phyloP scores from a whole-genome alignment of 352 stramenopile species.

The Pythium aquatile region DNA sequence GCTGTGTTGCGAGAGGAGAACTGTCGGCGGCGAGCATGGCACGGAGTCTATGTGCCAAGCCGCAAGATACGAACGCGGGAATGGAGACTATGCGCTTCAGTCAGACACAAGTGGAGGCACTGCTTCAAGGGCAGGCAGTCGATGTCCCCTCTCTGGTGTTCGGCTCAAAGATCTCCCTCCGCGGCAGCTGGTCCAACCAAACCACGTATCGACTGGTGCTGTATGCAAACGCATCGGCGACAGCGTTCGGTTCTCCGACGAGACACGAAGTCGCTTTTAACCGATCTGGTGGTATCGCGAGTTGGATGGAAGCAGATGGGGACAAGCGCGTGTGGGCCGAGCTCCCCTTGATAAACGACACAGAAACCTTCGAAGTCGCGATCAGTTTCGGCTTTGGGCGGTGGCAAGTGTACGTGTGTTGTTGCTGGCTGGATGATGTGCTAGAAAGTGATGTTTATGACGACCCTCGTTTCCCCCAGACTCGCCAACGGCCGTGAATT shows the following conservation, averaged over 20 bases:
- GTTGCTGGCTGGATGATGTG: not conserved
- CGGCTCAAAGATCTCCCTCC: constrained; percentile 14
- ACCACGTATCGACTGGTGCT: constrained; percentile 5
- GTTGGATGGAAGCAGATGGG: not conserved
- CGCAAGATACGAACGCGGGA: constrained; percentile 3
- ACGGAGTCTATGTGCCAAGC: constrained; percentile 14
- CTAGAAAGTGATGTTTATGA: not conserved
- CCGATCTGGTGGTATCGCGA: constrained; percentile 10
- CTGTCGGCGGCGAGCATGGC: not conserved
- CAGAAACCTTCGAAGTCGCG: constrained; percentile 1
- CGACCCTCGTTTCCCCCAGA: constrained; percentile 4
- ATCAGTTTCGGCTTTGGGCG: constrained; percentile 7
- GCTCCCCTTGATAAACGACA: not conserved
- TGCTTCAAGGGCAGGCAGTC: constrained; percentile 6
- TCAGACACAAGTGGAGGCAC: constrained; percentile 5
- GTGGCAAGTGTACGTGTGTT: constrained; percentile 14
- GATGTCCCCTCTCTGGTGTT: constrained; percentile 11
- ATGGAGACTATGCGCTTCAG: constrained; percentile 9
- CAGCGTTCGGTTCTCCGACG: not conserved
- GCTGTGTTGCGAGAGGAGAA: constrained; percentile 17
- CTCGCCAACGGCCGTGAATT: constrained; percentile 9
- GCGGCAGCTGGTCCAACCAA: constrained; percentile 17
- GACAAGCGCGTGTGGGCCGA: not conserved
- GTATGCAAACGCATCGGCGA: not conserved
- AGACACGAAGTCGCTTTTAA: constrained; percentile 10